Percentiles rank a stretch among this genome's conserved stretches.
These are phyloP conservation scores for Russula ochroleuca DNA, from an alignment of 768 basidiomycete genomes.

Conservation along the genomic window DNA sequence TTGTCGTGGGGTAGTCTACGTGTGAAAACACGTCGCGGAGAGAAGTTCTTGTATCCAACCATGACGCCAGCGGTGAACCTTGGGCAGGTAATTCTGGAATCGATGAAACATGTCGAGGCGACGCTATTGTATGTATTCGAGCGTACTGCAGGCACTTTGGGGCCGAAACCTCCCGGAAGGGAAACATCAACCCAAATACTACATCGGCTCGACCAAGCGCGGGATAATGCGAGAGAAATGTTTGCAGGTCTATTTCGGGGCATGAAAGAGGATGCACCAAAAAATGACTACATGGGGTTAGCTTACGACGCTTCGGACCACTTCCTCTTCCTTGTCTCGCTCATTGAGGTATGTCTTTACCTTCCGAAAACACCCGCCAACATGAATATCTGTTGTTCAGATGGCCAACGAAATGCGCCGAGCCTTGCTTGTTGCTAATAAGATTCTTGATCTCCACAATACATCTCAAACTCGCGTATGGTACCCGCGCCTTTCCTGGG, in stretches of 20 bases:
- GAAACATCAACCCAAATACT: neutral
- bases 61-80: conserved; percentile 35
- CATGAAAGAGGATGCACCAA: conserved; percentile 31
- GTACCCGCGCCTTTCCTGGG: conserved; percentile 23
- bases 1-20: conserved; percentile 42
- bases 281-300: conserved; percentile 28
- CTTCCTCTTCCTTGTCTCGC: conserved; percentile 42
- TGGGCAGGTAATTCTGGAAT: conserved; percentile 36
- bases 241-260: conserved; percentile 37
- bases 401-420: conserved; percentile 42
- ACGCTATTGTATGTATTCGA: conserved; percentile 30
- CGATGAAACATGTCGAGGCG: conserved; percentile 37
- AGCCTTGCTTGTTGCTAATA: conserved; percentile 36
- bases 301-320: conserved; percentile 36
- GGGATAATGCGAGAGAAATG: conserved; percentile 27
- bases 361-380: neutral
- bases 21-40: conserved; percentile 12
- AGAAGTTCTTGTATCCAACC: conserved; percentile 27
- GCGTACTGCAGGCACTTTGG: conserved; percentile 32
- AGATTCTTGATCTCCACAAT: conserved; percentile 9
- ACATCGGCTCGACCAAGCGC: conserved; percentile 17
- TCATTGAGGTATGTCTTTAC: conserved; percentile 39
- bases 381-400: conserved; percentile 29
- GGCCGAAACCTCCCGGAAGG: conserved; percentile 18
- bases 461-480: conserved; percentile 22